phyloP scores from a whole-genome alignment of 306 rosid species.

The Gynostemma pentaphyllum region DNA sequence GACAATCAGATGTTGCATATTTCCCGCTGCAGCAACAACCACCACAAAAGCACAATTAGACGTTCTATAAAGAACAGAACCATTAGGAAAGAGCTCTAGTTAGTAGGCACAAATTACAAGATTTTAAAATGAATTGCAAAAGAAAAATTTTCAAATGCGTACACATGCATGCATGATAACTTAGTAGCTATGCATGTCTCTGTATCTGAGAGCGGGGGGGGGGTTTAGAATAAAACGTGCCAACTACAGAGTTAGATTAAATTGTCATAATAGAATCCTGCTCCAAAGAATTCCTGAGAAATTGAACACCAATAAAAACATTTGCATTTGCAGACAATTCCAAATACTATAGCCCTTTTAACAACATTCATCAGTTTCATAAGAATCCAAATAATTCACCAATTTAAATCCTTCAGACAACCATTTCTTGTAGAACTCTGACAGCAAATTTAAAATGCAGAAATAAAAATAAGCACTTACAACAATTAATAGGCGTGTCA shows the following conservation, averaged over 20 bases:
- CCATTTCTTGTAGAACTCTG: neutral
- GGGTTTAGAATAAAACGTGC: neutral
- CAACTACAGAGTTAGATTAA: neutral
- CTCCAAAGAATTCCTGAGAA: neutral
- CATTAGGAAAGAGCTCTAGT: neutral
- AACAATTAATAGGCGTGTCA: conserved; percentile 49
- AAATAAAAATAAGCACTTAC: conserved; percentile 44
- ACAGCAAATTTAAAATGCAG: conserved; percentile 12
- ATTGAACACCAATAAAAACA: neutral
- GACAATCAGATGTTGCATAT: conserved; percentile 79
- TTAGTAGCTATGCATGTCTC: neutral
- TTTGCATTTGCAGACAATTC: neutral
- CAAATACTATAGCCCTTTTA: neutral
- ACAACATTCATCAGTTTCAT: neutral
- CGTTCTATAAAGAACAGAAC: neutral
- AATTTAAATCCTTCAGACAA: neutral
- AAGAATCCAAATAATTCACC: neutral
- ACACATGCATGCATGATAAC: neutral
- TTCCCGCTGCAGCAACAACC: conserved; percentile 60
- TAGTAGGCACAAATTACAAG: conserved; percentile 6
- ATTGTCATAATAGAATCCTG: neutral
- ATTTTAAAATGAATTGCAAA: neutral
- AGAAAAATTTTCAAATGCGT: neutral
- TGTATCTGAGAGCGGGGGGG: neutral
- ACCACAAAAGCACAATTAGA: conserved; percentile 16